phyloP scores from a whole-genome alignment of 257 asterid genomes.

The Nicotiana benthamiana region DNA sequence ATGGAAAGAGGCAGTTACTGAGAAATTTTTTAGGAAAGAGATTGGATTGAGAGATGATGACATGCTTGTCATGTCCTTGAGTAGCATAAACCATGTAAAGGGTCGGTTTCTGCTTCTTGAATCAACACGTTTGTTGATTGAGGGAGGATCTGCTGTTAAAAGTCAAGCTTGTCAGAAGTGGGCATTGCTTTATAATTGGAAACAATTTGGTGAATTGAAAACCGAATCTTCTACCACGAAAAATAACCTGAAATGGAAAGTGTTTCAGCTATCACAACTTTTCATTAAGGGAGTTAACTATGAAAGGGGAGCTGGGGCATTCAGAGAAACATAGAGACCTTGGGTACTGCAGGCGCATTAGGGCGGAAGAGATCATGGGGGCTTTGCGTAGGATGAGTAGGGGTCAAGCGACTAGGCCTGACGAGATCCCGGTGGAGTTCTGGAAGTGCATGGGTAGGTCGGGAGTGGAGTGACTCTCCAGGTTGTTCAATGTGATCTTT shows the following conservation, averaged over 20 bases:
- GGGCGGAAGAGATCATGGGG: too few relatives aligned
- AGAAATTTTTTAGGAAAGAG: conserved; percentile 63
- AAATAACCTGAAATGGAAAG: conserved; percentile 9
- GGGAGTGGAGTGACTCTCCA: too few relatives aligned
- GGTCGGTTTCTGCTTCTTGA: conserved; percentile 85
- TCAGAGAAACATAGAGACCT: too few relatives aligned
- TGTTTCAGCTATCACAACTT: conserved; percentile 4
- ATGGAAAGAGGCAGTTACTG: conserved; percentile 45
- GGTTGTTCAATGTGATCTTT: too few relatives aligned
- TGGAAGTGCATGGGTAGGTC: too few relatives aligned
- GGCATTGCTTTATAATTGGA: conserved; percentile 40
- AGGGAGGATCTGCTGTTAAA: conserved; percentile 25
- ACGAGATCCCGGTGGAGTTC: too few relatives aligned
- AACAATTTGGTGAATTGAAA: conserved; percentile 15
- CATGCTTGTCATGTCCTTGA: conserved; percentile 64
- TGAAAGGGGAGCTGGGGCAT: too few relatives aligned
- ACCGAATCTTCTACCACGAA: conserved; percentile 4
- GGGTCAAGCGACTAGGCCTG: too few relatives aligned
- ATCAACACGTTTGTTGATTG: conserved; percentile 49
- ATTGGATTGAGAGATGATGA: conserved; percentile 83
- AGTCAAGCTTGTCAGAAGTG: conserved; percentile 46
- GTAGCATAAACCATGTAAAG: conserved; percentile 93
- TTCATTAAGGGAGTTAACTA: neutral
- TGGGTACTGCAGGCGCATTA: too few relatives aligned
- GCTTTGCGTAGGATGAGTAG: too few relatives aligned